Base-by-base conservation (phyloP, 257 asterid genomes). In the Linderniella brevidens region DNA sequence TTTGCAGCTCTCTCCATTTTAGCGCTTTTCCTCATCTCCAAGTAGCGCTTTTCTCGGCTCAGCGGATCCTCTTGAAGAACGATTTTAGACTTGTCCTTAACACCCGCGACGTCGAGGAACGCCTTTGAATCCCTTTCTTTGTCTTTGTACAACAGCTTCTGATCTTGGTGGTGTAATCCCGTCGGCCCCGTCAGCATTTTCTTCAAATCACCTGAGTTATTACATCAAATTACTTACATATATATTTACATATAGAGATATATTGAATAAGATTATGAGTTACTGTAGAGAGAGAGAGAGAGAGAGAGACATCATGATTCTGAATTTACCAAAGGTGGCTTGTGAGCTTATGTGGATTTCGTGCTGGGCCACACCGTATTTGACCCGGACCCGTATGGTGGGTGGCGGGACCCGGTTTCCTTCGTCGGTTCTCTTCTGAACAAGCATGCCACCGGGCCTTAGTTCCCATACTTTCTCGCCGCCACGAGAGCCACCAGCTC, bases 361-460 rank as follows among this genome's bases (percentile, higher is more conserved):
- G 62, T 73, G 92, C 62, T 57, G 56, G 47, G 64, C 63, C 41
- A 78, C 70, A n/a, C 77, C 80, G 58, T 70, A 68, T 55, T 76
- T 79, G 18, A 79, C 92, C 53, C 58, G 70, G 58, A 79, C 64
- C 60, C 55, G 70, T 55, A 76, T 64, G 37, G 48, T 69, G 35
- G 37, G 52, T 39, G 19, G 41, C 2, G 64, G 52, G 48, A 29
- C 43, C 3, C 60, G 45, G 56, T 38, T 67, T 8, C 64, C 49
- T 59, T 76, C 86, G 20, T 67, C 64, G 51, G 46, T 76, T 47
- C 92, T 70, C 53, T 67, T 58, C 45, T 79, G 92, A 8, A 79
- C 92, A 44, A 79, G 60, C 92, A 79, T 79, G 53, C 92, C 86
- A 18, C 92, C 75, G 0, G 92, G 83, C 70, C 83, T 70, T 11